Conservation (phyloP, 257 asterid genomes). For the Lithospermum erythrorhizon region DNA sequence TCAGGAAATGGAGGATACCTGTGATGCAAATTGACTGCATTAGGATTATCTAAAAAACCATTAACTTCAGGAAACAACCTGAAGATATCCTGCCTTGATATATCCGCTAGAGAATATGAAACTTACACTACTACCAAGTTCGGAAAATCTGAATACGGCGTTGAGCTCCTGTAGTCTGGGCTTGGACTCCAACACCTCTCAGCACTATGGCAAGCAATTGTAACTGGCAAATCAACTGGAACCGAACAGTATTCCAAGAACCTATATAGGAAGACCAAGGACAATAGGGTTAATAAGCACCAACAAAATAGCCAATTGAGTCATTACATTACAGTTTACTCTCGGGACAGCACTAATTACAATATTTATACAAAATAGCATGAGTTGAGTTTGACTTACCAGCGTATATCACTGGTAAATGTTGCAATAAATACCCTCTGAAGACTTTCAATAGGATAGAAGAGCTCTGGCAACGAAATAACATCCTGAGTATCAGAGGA, state of each 20-base stretch:
- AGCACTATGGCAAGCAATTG: conserved; percentile 75
- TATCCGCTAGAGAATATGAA: conserved; percentile 6
- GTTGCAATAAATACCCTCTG: conserved; percentile 65
- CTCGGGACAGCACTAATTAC: not conserved
- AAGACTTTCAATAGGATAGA: conserved; percentile 60
- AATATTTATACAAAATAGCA: not conserved
- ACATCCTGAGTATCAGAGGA: conserved; percentile 24
- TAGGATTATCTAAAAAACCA: conserved; percentile 13
- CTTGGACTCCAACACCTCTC: conserved; percentile 72
- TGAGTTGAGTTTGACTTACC: conserved; percentile 30
- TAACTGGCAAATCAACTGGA: conserved; percentile 58
- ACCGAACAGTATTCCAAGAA: conserved; percentile 59
- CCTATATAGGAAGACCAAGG: conserved; percentile 28
- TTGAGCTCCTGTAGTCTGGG: conserved; percentile 50
- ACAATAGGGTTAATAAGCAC: conserved; percentile 14
- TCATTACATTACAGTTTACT: not conserved
- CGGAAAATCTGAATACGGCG: conserved; percentile 62
- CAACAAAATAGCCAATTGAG: not conserved
- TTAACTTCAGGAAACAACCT: conserved; percentile 12
- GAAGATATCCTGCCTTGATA: conserved; percentile 3
- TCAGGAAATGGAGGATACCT: conserved; percentile 91
- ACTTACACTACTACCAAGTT: conserved; percentile 67
- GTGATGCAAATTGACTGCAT: conserved; percentile 20
- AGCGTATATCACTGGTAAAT: conserved; percentile 64
- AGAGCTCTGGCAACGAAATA: conserved; percentile 71